phyloP scores from a whole-genome alignment of 2,329 filamentous ascomycete species.

The Chrysoporthe deuterocubensis region DNA sequence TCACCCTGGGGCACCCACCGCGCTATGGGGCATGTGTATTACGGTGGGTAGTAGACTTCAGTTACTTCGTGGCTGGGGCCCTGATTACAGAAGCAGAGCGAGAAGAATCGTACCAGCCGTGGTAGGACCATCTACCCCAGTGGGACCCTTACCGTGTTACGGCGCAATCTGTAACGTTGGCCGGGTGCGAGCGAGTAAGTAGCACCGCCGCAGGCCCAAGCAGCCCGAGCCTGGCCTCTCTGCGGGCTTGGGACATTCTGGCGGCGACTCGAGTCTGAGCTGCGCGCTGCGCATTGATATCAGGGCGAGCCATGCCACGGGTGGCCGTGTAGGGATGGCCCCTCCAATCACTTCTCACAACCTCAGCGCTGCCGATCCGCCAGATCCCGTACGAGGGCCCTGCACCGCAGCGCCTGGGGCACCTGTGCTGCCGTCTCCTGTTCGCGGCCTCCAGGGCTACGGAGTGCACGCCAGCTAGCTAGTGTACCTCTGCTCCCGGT shows the following conservation, averaged over 20 bases:
- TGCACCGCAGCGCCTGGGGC: not conserved
- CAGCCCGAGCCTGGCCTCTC: no score
- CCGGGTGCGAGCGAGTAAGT: not conserved
- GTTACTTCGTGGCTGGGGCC: not conserved
- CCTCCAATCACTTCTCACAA: not conserved
- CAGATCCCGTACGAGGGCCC: not conserved
- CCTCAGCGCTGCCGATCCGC: not conserved
- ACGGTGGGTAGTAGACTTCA: not conserved
- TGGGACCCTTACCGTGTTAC: not conserved
- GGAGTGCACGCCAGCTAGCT: no score
- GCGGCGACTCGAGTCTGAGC: not conserved
- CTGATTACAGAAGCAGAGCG: not conserved
- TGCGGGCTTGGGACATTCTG: no score
- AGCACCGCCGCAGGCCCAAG: not conserved
- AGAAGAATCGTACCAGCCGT: not conserved
- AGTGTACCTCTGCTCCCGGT: no score
- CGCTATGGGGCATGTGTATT: not conserved
- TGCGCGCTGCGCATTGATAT: not conserved
- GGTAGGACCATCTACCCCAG: not conserved
- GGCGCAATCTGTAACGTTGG: not conserved
- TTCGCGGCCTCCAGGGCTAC: no score
- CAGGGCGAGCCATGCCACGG: not conserved
- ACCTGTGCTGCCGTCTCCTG: not conserved
- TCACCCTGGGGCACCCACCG: no score
- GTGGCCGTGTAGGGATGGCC: not conserved